Evolutionary conservation across 768 basidiomycete species (phyloP).

Genomic region (Sporobolomyces roseus): DNA sequence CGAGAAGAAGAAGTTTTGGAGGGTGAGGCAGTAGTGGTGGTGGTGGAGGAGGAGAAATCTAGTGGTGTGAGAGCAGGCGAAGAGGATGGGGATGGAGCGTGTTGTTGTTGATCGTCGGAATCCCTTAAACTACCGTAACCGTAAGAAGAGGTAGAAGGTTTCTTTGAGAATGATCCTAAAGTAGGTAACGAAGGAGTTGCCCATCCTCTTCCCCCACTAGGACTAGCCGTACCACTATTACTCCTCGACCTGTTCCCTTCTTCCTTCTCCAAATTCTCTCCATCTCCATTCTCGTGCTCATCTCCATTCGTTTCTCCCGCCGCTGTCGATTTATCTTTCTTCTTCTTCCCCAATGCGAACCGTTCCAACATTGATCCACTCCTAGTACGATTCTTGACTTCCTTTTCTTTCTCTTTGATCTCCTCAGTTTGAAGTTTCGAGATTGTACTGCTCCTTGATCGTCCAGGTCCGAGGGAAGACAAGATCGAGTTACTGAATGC

Average conservation of each 20-base stretch:
- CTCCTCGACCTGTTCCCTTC: neutral
- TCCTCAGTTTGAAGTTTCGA: neutral
- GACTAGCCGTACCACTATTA: neutral
- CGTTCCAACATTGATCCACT: slow-evolving; percentile 27
- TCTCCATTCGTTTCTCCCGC: neutral
- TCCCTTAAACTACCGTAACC: slow-evolving; percentile 13
- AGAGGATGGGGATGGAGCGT: neutral
- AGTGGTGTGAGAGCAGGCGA: neutral
- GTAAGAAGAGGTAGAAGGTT: neutral
- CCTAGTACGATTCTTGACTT: slow-evolving; percentile 2
- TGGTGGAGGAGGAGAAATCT: slow-evolving; percentile 5
- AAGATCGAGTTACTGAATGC: neutral
- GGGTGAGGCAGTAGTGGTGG: neutral
- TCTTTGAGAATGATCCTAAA: slow-evolving; percentile 16
- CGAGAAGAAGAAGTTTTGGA: neutral
- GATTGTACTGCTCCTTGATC: slow-evolving; percentile 11
- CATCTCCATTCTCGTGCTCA: neutral
- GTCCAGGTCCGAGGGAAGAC: slow-evolving; percentile 22
- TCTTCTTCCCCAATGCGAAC: slow-evolving; percentile 23
- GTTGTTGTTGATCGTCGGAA: neutral
- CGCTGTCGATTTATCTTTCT: neutral
- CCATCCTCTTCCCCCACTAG: neutral
- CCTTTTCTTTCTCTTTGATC: neutral
- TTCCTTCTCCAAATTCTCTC: neutral
- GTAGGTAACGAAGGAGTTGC: slow-evolving; percentile 7